Conservation (phyloP, 257 asterid species). For the Nicotiana tabacum region DNA sequence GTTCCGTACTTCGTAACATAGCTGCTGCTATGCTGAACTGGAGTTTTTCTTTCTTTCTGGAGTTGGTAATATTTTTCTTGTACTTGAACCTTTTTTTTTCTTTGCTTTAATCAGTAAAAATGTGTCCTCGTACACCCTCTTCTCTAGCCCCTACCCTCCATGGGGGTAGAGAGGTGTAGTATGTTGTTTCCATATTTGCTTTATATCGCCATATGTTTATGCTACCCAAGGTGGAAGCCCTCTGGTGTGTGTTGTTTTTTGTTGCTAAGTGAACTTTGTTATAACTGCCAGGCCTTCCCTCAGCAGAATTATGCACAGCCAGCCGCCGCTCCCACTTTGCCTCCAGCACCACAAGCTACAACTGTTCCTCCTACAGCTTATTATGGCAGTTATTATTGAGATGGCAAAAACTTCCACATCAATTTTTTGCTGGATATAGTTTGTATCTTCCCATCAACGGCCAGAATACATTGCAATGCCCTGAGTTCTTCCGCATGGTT, state of each 20-base stretch:
- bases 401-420: conserved; percentile 12
- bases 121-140: neutral
- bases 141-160: neutral
- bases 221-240: neutral
- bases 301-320: conserved; percentile 70
- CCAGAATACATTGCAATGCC: conserved; percentile 7
- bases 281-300: conserved; percentile 39
- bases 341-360: conserved; percentile 54
- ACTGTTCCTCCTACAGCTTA: conserved; percentile 54
- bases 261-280: neutral
- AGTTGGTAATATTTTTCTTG: neutral
- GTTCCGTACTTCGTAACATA: neutral
- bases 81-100: neutral
- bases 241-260: neutral
- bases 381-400: conserved; percentile 64
- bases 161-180: neutral
- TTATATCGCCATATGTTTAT: neutral
- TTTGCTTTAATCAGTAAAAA: neutral
- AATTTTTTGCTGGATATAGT: conserved; percentile 35
- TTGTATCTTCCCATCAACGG: neutral
- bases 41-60: neutral
- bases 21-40: neutral
- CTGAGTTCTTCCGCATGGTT: conserved; percentile 18
- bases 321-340: conserved; percentile 45
- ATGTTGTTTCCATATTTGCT: neutral